phyloP scores from a whole-genome alignment of 169 alveolate species.

The Neospora caninum region DNA sequence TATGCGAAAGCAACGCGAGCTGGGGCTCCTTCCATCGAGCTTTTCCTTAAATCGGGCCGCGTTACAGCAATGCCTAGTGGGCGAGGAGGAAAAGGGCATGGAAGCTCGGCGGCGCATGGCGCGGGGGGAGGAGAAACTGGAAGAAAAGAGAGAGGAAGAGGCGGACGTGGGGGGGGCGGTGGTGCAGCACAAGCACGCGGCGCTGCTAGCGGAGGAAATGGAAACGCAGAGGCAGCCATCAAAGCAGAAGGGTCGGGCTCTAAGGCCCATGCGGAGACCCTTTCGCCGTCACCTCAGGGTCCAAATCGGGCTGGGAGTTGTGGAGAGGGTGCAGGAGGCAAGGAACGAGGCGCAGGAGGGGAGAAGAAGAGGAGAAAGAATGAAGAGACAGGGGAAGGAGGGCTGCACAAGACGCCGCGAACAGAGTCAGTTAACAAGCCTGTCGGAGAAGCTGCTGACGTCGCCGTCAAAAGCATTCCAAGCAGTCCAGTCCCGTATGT shows the following conservation, averaged over 20 bases:
- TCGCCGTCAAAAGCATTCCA: neutral
- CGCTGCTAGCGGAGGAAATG: constrained; percentile 37
- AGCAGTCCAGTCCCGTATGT: neutral
- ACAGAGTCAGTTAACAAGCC: neutral
- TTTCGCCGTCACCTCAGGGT: constrained; percentile 3
- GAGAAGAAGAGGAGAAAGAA: constrained; percentile 23
- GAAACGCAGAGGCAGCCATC: constrained; percentile 33
- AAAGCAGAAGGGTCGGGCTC: constrained; percentile 2
- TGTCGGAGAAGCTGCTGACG: neutral
- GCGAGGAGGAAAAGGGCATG: neutral
- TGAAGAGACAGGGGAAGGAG: neutral
- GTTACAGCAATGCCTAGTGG: constrained; percentile 1
- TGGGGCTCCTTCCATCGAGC: constrained; percentile 36
- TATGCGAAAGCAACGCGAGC: constrained; percentile 51
- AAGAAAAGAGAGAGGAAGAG: neutral
- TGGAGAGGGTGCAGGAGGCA: constrained; percentile 43
- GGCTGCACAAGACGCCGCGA: neutral
- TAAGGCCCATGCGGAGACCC: neutral
- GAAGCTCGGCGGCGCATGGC: neutral
- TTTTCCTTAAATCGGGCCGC: neutral
- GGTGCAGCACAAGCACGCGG: constrained; percentile 7
- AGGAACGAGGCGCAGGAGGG: constrained; percentile 36
- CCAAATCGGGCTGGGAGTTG: constrained; percentile 22
- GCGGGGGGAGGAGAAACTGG: constrained; percentile 25
- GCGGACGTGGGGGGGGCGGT: neutral